These are phyloP conservation scores for Penicillium nucicola DNA, from an alignment of 495 filamentous ascomycete species.

Conservation along the genomic window DNA sequence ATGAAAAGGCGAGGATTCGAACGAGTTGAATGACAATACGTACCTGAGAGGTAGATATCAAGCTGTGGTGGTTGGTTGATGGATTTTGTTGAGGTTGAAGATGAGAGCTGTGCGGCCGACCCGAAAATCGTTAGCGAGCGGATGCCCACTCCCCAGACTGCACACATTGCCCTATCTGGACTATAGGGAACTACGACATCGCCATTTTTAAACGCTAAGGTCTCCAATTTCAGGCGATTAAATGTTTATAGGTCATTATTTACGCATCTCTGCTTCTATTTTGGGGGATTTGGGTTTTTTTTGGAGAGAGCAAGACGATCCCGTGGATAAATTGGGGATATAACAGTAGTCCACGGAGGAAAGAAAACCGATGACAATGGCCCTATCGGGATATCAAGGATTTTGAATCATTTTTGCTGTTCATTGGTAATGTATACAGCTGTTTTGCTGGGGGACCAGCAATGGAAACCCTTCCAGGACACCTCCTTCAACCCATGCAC, in stretches of 20 bases:
- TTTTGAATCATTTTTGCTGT: slow-evolving; percentile 50
- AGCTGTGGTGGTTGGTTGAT: slow-evolving; percentile 35
- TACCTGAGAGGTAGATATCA: slow-evolving; percentile 38
- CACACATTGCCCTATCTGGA: slow-evolving; percentile 28
- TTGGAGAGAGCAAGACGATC: slow-evolving; percentile 4
- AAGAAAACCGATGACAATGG: slow-evolving; percentile 25
- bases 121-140: slow-evolving; percentile 52
- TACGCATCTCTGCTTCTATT: slow-evolving; percentile 9
- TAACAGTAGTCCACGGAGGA: slow-evolving; percentile 22
- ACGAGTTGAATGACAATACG: slow-evolving; percentile 20
- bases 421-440: slow-evolving; percentile 50
- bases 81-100: slow-evolving; percentile 42
- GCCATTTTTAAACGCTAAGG: slow-evolving; percentile 1
- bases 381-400: slow-evolving; percentile 46
- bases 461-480: slow-evolving; percentile 47
- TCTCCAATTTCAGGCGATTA: background rate
- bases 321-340: slow-evolving; percentile 6
- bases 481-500: slow-evolving; percentile 48
- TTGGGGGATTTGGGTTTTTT: slow-evolving; percentile 16
- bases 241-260: slow-evolving; percentile 4
- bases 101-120: slow-evolving; percentile 44
- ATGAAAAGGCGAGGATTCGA: slow-evolving; percentile 18
- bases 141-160: slow-evolving; percentile 36
- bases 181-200: slow-evolving; percentile 1
- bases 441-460: slow-evolving; percentile 44